Evolutionary conservation across 805 yeast species (phyloP).

Genomic region (Metschnikowia matae): DNA sequence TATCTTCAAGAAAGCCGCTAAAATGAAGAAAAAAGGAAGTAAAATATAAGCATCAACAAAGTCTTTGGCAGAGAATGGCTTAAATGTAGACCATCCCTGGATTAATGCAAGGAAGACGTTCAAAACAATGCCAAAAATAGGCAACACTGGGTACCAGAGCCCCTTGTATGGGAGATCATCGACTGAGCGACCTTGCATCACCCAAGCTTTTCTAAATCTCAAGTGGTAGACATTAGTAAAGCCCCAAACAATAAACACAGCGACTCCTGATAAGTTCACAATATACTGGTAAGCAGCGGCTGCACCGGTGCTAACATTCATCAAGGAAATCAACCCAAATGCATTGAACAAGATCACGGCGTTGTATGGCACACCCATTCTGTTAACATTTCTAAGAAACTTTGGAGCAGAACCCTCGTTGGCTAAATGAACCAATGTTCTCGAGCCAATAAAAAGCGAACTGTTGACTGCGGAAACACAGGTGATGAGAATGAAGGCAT

Average conservation of each 20-base stretch:
- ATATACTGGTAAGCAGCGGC: conserved; percentile 57
- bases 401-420: conserved; percentile 58
- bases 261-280: conserved; percentile 61
- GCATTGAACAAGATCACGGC: conserved; percentile 53
- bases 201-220: conserved; percentile 48
- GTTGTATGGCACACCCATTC: conserved; percentile 60
- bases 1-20: conserved; percentile 36
- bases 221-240: conserved; percentile 52
- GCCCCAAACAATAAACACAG: conserved; percentile 68
- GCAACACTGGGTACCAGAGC: conserved; percentile 46
- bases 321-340: conserved; percentile 53
- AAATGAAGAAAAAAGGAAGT: conserved; percentile 51
- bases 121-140: conserved; percentile 46
- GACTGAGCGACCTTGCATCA: conserved; percentile 32
- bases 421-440: conserved; percentile 64
- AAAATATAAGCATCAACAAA: conserved; percentile 59
- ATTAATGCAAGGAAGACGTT: conserved; percentile 53
- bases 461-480: conserved; percentile 69
- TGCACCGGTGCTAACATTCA: conserved; percentile 57
- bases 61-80: conserved; percentile 48
- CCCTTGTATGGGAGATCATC: conserved; percentile 36
- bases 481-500: conserved; percentile 59
- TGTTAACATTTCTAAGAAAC: conserved; percentile 48
- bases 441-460: conserved; percentile 63
- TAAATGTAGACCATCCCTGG: conserved; percentile 64